Percentiles rank a stretch among this genome's conserved stretches.
Conservation (phyloP, 1,139 yeast species). For the Pichia sp. region DNA sequence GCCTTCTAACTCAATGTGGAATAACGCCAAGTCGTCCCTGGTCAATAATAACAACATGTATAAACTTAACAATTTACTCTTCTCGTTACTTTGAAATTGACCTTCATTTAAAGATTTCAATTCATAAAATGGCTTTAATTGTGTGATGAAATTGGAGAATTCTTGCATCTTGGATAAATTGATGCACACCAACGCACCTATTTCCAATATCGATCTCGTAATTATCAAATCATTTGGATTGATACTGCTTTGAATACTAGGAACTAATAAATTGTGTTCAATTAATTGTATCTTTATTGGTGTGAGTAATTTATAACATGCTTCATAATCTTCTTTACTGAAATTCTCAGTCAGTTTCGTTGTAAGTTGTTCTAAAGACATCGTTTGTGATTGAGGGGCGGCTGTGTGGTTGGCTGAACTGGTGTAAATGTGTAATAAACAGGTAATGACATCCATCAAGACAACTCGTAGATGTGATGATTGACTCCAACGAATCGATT, state of each 20-base stretch:
- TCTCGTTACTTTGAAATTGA: constrained; percentile 48
- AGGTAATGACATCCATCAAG: too few species aligned
- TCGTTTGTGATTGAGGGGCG: constrained; percentile 12
- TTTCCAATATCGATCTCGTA: constrained; percentile 79
- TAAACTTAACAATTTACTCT: constrained; percentile 75
- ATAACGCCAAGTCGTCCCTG: constrained; percentile 80
- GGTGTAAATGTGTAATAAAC: too few species aligned
- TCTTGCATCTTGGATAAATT: constrained; percentile 59
- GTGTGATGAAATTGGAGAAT: constrained; percentile 72
- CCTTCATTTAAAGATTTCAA: constrained; percentile 53
- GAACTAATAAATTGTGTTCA: constrained; percentile 74
- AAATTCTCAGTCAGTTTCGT: constrained; percentile 65
- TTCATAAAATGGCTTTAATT: constrained; percentile 47
- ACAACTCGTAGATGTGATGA: too few species aligned
- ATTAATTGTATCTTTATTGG: constrained; percentile 78
- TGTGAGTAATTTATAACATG: constrained; percentile 61
- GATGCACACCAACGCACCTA: constrained; percentile 80
- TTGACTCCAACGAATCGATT: neutral
- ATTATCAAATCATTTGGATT: constrained; percentile 67
- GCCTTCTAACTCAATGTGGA: constrained; percentile 85
- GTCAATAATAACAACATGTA: constrained; percentile 75
- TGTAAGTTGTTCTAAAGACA: constrained; percentile 51
- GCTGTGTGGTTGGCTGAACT: too few species aligned
- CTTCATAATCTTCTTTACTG: constrained; percentile 56
- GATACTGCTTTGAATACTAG: constrained; percentile 43